These are phyloP conservation scores for Leishmania guyanensis DNA, from an alignment of 208 protist genomes.

Conservation along the genomic window DNA sequence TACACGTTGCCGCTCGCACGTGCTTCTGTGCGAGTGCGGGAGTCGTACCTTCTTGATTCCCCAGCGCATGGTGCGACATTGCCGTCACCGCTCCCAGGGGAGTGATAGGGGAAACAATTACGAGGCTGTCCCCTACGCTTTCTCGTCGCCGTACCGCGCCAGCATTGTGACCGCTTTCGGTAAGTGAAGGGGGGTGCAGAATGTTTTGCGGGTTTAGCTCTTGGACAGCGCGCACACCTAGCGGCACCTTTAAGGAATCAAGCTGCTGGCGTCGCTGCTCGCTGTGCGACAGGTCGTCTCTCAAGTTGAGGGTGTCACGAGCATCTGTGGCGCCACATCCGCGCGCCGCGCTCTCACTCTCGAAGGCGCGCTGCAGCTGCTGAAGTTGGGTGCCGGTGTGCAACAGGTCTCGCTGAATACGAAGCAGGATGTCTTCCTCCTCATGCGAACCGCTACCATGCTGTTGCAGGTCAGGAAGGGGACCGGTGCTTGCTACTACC, in stretches of 20 bases:
- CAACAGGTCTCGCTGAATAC: slow-evolving; percentile 16
- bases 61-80: neutral
- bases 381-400: slow-evolving; percentile 10
- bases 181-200: slow-evolving; percentile 4
- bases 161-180: slow-evolving; percentile 1
- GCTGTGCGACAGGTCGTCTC: neutral
- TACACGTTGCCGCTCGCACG: neutral
- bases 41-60: neutral
- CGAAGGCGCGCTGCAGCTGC: slow-evolving; percentile 14
- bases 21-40: neutral
- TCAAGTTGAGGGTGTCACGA: no score
- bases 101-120: slow-evolving; percentile 26
- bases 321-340: neutral
- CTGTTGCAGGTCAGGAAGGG: slow-evolving; percentile 9
- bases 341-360: neutral
- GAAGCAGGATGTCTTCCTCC: slow-evolving; percentile 6
- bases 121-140: slow-evolving; percentile 18
- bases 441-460: neutral
- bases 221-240: neutral
- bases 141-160: neutral
- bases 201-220: slow-evolving; percentile 11
- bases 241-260: neutral
- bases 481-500: neutral
- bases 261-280: neutral
- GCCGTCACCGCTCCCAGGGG: neutral